phyloP scores from a whole-genome alignment of 1,284 basidiomycete genomes.

The Rhodotorula sp. region DNA sequence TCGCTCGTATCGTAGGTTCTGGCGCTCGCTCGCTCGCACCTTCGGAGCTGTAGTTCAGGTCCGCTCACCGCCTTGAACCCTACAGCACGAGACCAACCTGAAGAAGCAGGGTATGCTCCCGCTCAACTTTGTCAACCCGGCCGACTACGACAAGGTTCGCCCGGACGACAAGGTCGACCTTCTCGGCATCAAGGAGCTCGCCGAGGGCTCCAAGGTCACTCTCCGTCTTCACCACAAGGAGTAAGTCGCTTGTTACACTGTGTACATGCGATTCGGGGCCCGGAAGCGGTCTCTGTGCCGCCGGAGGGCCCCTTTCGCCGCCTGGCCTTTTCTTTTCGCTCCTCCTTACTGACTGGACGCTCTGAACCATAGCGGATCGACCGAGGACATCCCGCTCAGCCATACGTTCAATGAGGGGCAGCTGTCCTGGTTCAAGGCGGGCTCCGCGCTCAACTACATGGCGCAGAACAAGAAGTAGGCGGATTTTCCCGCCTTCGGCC shows the following conservation, averaged over 20 bases:
- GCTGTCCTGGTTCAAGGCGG: conserved; percentile 39
- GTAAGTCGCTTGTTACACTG: conserved; percentile 49
- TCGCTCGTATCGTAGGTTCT: conserved; percentile 76
- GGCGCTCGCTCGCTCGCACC: neutral
- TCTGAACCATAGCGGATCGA: conserved; percentile 9
- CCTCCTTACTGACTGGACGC: neutral
- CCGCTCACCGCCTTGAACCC: conserved; percentile 62
- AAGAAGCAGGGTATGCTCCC: conserved; percentile 74
- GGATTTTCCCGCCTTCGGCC: neutral
- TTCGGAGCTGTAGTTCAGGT: neutral
- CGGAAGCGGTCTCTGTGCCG: too few relatives aligned
- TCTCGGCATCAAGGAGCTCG: conserved; percentile 74
- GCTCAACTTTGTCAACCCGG: conserved; percentile 74
- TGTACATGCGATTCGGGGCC: too few relatives aligned
- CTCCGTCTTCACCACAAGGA: conserved; percentile 76
- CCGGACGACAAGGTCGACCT: conserved; percentile 71
- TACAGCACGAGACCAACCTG: conserved; percentile 94
- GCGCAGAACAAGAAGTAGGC: neutral
- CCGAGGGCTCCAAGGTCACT: conserved; percentile 82
- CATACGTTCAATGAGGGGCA: conserved; percentile 45
- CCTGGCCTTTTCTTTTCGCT: neutral
- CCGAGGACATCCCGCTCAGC: conserved; percentile 41
- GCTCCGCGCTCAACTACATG: conserved; percentile 16
- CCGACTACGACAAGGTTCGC: conserved; percentile 84
- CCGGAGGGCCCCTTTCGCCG: neutral